phyloP scores from a whole-genome alignment of 2,329 filamentous ascomycete species.

The Corniculantispora saksenae region DNA sequence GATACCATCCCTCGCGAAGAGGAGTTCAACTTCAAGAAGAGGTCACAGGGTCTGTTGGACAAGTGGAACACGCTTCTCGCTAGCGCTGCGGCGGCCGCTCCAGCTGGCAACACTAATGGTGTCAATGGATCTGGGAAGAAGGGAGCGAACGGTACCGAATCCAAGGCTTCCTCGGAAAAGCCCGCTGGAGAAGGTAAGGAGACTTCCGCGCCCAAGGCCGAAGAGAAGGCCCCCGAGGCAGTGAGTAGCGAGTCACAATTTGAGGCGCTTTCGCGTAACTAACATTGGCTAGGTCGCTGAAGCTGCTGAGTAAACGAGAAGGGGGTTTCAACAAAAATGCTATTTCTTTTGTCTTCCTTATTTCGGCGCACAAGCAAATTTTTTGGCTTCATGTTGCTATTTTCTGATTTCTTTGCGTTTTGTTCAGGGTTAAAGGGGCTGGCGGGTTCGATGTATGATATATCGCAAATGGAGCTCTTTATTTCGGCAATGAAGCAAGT shows the following conservation, averaged over 20 bases:
- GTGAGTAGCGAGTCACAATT: conserved; percentile 19
- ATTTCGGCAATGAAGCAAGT: conserved; percentile 7
- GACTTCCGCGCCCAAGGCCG: conserved; percentile 28
- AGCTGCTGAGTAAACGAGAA: conserved; percentile 16
- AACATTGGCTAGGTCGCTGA: conserved; percentile 26
- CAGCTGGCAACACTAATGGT: conserved; percentile 43
- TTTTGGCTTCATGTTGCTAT: conserved; percentile 13
- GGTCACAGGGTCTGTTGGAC: conserved; percentile 76
- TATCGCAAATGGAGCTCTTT: conserved; percentile 16
- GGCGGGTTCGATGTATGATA: conserved; percentile 20
- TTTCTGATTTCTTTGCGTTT: conserved; percentile 6
- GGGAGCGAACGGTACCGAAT: conserved; percentile 42
- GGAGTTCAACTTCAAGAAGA: conserved; percentile 84
- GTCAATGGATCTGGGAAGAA: conserved; percentile 53
- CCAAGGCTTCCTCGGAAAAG: conserved; percentile 35
- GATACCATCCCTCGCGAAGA: conserved; percentile 83
- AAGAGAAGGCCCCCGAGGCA: conserved; percentile 31
- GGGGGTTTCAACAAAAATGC: background rate
- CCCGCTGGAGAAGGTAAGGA: conserved; percentile 35
- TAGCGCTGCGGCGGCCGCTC: conserved; percentile 47
- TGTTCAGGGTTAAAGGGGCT: conserved; percentile 7
- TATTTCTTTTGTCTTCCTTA: conserved; percentile 7
- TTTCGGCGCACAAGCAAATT: conserved; percentile 9
- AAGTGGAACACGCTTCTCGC: conserved; percentile 88
- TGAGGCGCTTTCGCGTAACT: conserved; percentile 26